These are phyloP conservation scores for Exophiala alcalophila DNA, from an alignment of 2,329 filamentous ascomycete species.

Conservation along the genomic window DNA sequence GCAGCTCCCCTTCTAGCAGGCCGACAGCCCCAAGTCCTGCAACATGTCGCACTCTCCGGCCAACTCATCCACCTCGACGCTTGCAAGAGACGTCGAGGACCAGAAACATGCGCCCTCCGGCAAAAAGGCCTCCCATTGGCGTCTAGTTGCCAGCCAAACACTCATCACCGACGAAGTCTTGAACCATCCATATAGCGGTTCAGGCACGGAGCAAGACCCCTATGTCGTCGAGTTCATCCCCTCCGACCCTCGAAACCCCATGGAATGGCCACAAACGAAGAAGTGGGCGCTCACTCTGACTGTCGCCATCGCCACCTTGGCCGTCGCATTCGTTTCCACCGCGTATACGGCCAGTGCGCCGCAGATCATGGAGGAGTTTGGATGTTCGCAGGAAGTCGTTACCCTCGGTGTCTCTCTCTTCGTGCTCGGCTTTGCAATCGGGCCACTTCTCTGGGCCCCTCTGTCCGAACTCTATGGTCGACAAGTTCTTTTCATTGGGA, in stretches of 20 bases:
- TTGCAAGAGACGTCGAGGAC: constrained; percentile 14
- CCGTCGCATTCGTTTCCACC: constrained; percentile 51
- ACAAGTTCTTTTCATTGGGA: constrained; percentile 52
- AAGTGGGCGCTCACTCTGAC: constrained; percentile 65
- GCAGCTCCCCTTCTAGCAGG: too few relatives aligned
- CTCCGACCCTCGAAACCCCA: constrained; percentile 51
- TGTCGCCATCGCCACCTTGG: constrained; percentile 64
- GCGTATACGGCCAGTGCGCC: constrained; percentile 58
- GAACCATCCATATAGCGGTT: constrained; percentile 51
- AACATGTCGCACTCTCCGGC: constrained; percentile 13
- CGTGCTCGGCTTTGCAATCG: constrained; percentile 55
- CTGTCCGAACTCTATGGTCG: constrained; percentile 36
- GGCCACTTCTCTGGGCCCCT: constrained; percentile 53
- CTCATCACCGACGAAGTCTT: constrained; percentile 30
- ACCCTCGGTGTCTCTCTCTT: constrained; percentile 52
- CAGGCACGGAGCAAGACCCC: constrained; percentile 68
- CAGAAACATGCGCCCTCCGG: constrained; percentile 8
- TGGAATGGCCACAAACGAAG: constrained; percentile 68
- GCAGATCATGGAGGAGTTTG: constrained; percentile 51
- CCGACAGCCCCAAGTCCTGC: background rate
- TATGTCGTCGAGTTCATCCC: constrained; percentile 55
- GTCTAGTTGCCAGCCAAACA: constrained; percentile 22
- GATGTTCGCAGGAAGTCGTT: constrained; percentile 46
- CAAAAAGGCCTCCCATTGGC: constrained; percentile 25
- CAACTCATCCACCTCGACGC: constrained; percentile 14